These are phyloP conservation scores for Biancaea sappan DNA, from an alignment of 306 rosid species.

Conservation along the genomic window DNA sequence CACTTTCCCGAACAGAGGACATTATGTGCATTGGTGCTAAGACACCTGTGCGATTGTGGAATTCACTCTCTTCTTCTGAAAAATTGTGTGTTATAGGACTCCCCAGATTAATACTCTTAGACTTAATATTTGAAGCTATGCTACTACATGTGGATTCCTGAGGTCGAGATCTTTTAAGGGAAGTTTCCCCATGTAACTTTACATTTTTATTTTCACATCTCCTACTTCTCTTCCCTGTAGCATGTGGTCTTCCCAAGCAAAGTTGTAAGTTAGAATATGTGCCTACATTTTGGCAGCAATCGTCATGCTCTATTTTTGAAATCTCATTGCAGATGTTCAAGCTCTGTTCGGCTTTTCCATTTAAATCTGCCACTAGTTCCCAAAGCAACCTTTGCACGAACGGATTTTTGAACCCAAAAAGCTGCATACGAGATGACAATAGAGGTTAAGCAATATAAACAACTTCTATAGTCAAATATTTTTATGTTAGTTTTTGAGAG, in stretches of 20 bases:
- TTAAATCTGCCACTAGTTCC: slow-evolving; percentile 66
- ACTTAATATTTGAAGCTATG: slow-evolving; percentile 39
- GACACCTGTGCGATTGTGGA: slow-evolving; percentile 28
- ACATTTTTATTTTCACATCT: slow-evolving; percentile 40
- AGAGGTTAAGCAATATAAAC: slow-evolving; percentile 28
- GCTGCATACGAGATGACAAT: slow-evolving; percentile 48
- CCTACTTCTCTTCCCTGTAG: slow-evolving; percentile 65
- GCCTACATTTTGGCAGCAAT: slow-evolving; percentile 35
- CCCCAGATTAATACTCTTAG: slow-evolving; percentile 36
- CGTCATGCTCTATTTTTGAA: slow-evolving; percentile 40
- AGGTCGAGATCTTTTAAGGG: slow-evolving; percentile 37
- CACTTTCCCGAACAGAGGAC: slow-evolving; percentile 36
- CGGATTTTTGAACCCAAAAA: slow-evolving; percentile 87
- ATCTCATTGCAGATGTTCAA: slow-evolving; percentile 37
- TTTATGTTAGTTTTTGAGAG: slow-evolving; percentile 8
- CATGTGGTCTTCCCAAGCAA: slow-evolving; percentile 35
- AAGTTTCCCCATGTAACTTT: slow-evolving; percentile 34
- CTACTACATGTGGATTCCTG: slow-evolving; percentile 36
- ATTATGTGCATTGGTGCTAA: slow-evolving; percentile 27
- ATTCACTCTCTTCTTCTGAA: slow-evolving; percentile 35
- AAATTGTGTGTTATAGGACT: slow-evolving; percentile 28
- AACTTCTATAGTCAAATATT: background rate
- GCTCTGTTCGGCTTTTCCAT: slow-evolving; percentile 54
- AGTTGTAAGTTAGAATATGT: slow-evolving; percentile 44
- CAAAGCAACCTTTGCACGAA: slow-evolving; percentile 77